A percentile compares a stretch with the other conserved stretches of the same genome.
Conservation (phyloP, 73 alveolate genomes). For the Durusdinium trenchii region DNA sequence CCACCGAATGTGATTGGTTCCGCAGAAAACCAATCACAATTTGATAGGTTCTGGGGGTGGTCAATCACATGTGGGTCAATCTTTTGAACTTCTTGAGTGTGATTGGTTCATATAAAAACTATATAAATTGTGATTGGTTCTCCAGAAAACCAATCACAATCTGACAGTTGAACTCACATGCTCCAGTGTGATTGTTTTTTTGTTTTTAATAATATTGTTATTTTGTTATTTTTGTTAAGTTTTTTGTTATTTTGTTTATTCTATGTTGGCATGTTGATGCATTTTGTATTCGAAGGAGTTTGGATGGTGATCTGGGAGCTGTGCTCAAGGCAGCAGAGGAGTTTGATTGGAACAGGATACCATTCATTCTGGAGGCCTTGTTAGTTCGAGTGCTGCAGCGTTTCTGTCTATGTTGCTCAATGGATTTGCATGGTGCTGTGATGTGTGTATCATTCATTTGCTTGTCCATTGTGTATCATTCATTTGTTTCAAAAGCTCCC, state of each 20-base stretch:
- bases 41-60: background rate
- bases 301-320: background rate
- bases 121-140: background rate
- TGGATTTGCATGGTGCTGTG: background rate
- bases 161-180: background rate
- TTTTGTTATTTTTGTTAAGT: too few relatives aligned
- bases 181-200: background rate
- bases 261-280: too few relatives aligned
- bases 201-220: background rate
- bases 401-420: too few relatives aligned
- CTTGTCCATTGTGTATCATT: background rate
- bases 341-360: background rate
- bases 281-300: background rate
- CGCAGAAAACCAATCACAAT: background rate
- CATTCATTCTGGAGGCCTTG: background rate
- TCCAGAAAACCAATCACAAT: constrained; percentile 1
- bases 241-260: too few relatives aligned
- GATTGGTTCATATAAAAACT: too few relatives aligned
- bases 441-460: too few relatives aligned
- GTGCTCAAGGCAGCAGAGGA: background rate
- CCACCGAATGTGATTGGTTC: background rate
- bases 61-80: too few relatives aligned
- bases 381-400: too few relatives aligned
- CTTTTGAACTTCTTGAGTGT: background rate
- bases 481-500: background rate